Evolutionary conservation across 2,329 filamentous ascomycete genomes (phyloP), one percentile per base, ranked within the genome.

Genomic region (Knoxdaviesia capensis): DNA sequence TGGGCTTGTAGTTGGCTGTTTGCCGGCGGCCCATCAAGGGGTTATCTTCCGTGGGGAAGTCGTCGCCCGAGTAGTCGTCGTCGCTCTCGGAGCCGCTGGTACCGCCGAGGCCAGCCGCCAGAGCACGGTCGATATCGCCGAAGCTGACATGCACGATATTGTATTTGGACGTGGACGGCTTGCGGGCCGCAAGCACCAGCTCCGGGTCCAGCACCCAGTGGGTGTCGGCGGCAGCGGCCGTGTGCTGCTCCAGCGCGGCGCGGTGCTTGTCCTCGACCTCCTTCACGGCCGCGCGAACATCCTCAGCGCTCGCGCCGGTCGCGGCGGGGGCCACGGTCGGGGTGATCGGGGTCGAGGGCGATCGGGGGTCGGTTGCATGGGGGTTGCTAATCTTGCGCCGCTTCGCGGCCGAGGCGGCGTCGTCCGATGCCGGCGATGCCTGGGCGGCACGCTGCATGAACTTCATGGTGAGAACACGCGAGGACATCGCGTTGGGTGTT

Each of bases 391-490:
- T 41, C 52, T 78, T 80, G 48, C 74, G 70, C 49, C 76, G 75
- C 58, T 87, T 86, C 9, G 69, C 61, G 45, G 58, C 67, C 52
- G 64, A 54, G 48, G 69, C 56, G 45, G 53, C 59, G 51, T 64
- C 54, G 48, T 69, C 56, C 46, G 62, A 63, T 11, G 63, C 56
- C 41, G 59, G 53, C 45, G 53, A 60, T 33, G 20, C 20, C 20
- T 20, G 20, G 63, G 77, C 80, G 47, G 82, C 81, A 52, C 87
- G 74, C 65, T 93, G 87, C 87, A 94, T 94, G 56, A 94, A 94
- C 65, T 93, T 93, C 86, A 94, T 94, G 34, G 82, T 87, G 54
- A 92, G 68, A 39, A 94, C 77, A 50, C 86, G 77, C 45, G 80
- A 87, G 48, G 87, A 94, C 76, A 92, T 86, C 38, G 67, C 45